Base-by-base conservation (phyloP, 306 rosid genomes). In the Acacia confusa region DNA sequence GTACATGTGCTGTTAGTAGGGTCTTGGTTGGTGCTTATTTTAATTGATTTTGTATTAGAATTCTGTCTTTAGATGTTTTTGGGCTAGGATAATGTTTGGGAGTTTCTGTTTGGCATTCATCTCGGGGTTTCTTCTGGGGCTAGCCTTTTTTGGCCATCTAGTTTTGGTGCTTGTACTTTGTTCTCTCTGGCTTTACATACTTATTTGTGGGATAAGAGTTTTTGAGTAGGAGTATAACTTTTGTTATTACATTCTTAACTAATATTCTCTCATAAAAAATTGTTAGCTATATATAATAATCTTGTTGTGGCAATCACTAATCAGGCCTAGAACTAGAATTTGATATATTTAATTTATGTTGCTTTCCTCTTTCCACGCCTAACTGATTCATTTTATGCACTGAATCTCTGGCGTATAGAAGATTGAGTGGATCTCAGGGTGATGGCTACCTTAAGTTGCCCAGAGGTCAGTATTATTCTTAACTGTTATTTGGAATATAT, bases 371-470 rank as follows among this genome's bases (percentile, higher is more conserved):
- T 68, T 65, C 53, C 58, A 76, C n/a, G 64, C 57, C 76, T 83
- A 74, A 83, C 67, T 55, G 63, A 22, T 55, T 14, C 66, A 44
- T 41, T 75, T 34, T 69, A 85, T 96, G 94, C 77, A 70, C 92
- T 0, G 92, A 89, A 60, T 70, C 92, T 88, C 87, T 77, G 30
- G 67, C 92, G 28, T 86, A 69, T 78, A 80, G 92, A 86, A 88
- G 85, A 79, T 77, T 82, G 74, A 87, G 82, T 66, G 82, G 88
- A 77, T 67, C 81, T 38, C 83, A 83, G 47, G 53, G 78, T 74
- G 86, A 87, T 78, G 82, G 85, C 79, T 52, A 89, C 84, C 89
- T 84, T 85, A 88, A 84, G 52, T 82, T 93, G 57, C 92, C 96
- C 7, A 65, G 88, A 88, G 98, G 99, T 94, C 76, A 28, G 82